Base-by-base conservation (phyloP, 106 monocot genomes). In the Hemerocallis citrina region DNA sequence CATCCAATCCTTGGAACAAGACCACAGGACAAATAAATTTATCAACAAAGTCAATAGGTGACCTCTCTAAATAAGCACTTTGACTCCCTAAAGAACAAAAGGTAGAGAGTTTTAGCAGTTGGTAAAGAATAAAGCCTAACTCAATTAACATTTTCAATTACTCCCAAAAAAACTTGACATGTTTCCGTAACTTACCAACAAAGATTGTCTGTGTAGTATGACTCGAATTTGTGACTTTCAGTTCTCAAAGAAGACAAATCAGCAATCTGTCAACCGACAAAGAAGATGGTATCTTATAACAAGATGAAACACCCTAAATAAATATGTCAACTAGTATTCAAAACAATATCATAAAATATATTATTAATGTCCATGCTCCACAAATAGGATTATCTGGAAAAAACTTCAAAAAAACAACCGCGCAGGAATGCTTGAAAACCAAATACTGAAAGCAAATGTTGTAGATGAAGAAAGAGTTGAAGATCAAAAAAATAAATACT, bases 1-100 rank as follows among this genome's bases (percentile, higher is more conserved):
- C 95, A 33, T 90, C 95, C 38, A 96, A 68, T 34, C 90, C 95
- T 84, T 96, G 95, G 61, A 96, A 91, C 44, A 96, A 68, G 60
- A 96, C 91, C 28, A 96, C 90, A 19, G 95, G 90, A 32, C 86
- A 91, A 4, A 81, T 76, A 52, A 90, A 81, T 45, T 82, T 87
- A 20, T 90, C 81, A 35, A 96, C 95, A 72, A 69, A 81, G 54
- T 96, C 91, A 52, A 96, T 90, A 8, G 95, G 95, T n/a, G 95
- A 84, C 56, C 82, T 77, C 65, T 81, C 84, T 67, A 72, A 75
- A 44, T 62, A 81, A 43, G 65, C 81, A 3, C 47, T 51, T 34
- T 81, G 77, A 65, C 65, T 51, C 19, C 90, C 95, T 90, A n/a
- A 76, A 67, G 2, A 29, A 36, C 0, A 30, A 30, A 48, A 10